Evolutionary conservation across 352 stramenopile species (phyloP).

Genomic region (Phytophthora citricola): DNA sequence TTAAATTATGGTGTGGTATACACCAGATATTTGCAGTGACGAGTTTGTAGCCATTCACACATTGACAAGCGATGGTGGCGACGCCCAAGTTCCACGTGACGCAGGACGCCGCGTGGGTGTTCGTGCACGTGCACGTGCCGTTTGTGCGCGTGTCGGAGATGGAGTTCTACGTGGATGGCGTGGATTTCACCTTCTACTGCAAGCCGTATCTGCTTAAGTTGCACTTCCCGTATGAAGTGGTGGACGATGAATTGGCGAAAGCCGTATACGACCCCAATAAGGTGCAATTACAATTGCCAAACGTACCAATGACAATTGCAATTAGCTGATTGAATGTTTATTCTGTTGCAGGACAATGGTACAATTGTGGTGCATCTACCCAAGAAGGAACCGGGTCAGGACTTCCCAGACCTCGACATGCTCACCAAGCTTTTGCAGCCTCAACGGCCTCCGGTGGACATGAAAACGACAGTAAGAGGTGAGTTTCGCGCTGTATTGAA

Average conservation of each 20-base stretch:
- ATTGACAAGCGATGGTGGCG: conserved; percentile 74
- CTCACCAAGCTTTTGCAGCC: conserved; percentile 91
- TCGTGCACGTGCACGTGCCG: conserved; percentile 89
- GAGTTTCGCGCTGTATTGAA: conserved; percentile 7
- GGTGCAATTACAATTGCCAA: conserved; percentile 36
- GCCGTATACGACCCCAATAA: conserved; percentile 92
- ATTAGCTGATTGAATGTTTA: background rate
- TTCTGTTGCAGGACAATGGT: conserved; percentile 80
- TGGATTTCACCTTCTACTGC: conserved; percentile 95
- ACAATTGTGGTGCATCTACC: conserved; percentile 92
- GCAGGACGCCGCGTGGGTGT: conserved; percentile 84
- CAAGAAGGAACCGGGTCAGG: conserved; percentile 87
- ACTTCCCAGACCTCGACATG: conserved; percentile 94
- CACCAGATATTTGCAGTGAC: background rate
- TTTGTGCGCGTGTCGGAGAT: conserved; percentile 93
- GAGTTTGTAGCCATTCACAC: conserved; percentile 37
- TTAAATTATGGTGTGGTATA: background rate
- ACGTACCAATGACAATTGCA: conserved; percentile 4
- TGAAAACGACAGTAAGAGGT: conserved; percentile 46
- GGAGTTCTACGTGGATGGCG: conserved; percentile 92
- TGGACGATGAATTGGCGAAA: conserved; percentile 91
- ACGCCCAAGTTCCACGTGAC: conserved; percentile 86
- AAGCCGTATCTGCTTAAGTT: conserved; percentile 98
- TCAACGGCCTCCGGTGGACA: conserved; percentile 48
- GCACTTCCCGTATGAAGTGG: conserved; percentile 89